phyloP scores from a whole-genome alignment of 192 early-diverging fungal species.

The Gaertneriomyces semiglobifer region DNA sequence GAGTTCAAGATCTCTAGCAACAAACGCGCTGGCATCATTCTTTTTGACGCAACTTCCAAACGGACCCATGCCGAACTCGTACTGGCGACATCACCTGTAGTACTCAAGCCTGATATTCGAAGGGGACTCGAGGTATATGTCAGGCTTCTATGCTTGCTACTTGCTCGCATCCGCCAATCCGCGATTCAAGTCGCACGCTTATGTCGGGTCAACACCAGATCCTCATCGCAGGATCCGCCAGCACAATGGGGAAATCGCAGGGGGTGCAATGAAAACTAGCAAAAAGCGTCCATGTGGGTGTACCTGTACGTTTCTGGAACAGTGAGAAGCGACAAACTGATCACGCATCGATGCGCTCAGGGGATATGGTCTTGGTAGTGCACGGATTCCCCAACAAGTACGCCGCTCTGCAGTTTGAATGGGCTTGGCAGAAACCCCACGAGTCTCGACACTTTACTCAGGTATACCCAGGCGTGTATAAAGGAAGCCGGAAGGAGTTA shows the following conservation, averaged over 20 bases:
- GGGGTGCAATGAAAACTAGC: conserved; percentile 51
- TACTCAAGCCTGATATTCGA: too few species aligned
- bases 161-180: conserved; percentile 40
- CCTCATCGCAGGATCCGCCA: conserved; percentile 47
- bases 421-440: conserved; percentile 52
- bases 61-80: too few species aligned
- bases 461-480: conserved; percentile 22
- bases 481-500: conserved; percentile 18
- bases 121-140: too few species aligned
- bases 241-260: conserved; percentile 55
- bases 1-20: too few species aligned
- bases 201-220: conserved; percentile 57
- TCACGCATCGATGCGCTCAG: conserved; percentile 8
- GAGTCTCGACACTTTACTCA: conserved; percentile 43
- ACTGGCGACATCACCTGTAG: too few species aligned
- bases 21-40: too few species aligned
- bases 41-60: too few species aligned
- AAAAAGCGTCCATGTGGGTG: conserved; percentile 40
- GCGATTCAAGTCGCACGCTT: conserved; percentile 32
- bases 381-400: conserved; percentile 47
- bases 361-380: conserved; percentile 48
- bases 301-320: background rate
- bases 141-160: conserved; percentile 44
- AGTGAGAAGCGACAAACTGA: background rate
- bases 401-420: conserved; percentile 52